phyloP scores from a whole-genome alignment of 768 basidiomycete species.

The Suillus cothurnatus region DNA sequence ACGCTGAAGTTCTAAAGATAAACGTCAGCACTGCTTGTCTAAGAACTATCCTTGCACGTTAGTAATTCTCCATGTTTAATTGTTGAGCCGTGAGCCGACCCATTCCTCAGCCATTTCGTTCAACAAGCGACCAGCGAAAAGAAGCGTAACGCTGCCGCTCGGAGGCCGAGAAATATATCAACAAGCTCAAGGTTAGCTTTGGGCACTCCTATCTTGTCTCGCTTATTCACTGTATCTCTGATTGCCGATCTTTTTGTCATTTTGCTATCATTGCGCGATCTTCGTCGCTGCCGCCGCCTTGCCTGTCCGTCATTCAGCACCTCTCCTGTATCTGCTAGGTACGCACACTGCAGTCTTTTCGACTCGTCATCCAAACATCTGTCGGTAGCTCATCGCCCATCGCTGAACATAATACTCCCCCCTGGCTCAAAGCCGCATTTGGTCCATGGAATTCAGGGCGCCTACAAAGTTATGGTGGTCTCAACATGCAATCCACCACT shows the following conservation, averaged over 20 bases:
- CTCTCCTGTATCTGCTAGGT: constrained; percentile 37
- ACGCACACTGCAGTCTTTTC: constrained; percentile 37
- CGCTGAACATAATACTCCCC: constrained; percentile 25
- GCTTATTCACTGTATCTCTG: constrained; percentile 11
- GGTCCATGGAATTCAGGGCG: constrained; percentile 32
- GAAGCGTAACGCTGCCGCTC: constrained; percentile 62
- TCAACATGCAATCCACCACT: constrained; percentile 61
- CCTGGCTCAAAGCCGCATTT: constrained; percentile 31
- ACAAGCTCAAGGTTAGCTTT: constrained; percentile 48
- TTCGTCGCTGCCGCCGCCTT: neutral
- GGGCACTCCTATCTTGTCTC: constrained; percentile 5
- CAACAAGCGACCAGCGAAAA: constrained; percentile 87
- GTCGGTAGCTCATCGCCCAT: constrained; percentile 32
- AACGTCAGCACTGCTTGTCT: constrained; percentile 70
- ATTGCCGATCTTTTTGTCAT: constrained; percentile 7
- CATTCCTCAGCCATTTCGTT: constrained; percentile 61
- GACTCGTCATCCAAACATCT: constrained; percentile 27
- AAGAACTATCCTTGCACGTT: constrained; percentile 95
- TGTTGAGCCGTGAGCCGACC: constrained; percentile 21
- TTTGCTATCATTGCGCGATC: neutral
- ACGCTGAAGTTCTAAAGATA: constrained; percentile 10
- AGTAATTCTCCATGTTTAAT: constrained; percentile 36
- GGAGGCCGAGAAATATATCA: constrained; percentile 69
- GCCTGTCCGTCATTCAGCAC: constrained; percentile 17
- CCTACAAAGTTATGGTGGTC: constrained; percentile 42